These are phyloP conservation scores for Diplocarpon mali DNA, from an alignment of 2,329 filamentous ascomycete genomes.

Conservation along the genomic window DNA sequence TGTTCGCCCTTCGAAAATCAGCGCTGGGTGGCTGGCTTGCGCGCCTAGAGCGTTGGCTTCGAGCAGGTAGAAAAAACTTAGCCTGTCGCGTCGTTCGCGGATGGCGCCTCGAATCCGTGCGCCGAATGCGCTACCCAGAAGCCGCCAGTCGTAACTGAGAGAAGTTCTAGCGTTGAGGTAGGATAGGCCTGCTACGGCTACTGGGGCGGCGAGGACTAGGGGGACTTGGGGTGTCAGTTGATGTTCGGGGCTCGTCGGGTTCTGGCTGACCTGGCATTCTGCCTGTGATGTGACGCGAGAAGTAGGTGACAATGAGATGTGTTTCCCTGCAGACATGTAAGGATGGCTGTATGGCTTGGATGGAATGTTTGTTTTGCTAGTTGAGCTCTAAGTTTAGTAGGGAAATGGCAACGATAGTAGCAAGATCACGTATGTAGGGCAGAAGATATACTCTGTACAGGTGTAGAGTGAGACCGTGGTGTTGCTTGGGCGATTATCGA, in stretches of 20 bases:
- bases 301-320: no score
- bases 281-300: neutral
- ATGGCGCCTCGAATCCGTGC: conserved; percentile 33
- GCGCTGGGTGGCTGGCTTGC: conserved; percentile 43
- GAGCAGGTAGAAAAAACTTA: conserved; percentile 66
- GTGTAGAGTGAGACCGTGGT: no score
- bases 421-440: no score
- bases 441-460: no score
- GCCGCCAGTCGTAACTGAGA: conserved; percentile 51
- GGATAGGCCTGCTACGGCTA: conserved; percentile 54
- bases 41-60: conserved; percentile 51
- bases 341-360: no score
- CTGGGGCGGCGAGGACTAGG: conserved; percentile 44
- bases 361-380: no score
- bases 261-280: conserved; percentile 19
- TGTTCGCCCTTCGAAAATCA: conserved; percentile 56
- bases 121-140: conserved; percentile 45
- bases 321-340: no score
- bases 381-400: no score
- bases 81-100: conserved; percentile 44
- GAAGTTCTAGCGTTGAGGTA: conserved; percentile 66
- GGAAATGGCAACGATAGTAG: no score
- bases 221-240: conserved; percentile 31
- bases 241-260: neutral
- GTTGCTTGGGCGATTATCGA: no score